Base-by-base conservation (phyloP, 1,284 basidiomycete species). In the Cutaneotrichosporon cutaneum region DNA sequence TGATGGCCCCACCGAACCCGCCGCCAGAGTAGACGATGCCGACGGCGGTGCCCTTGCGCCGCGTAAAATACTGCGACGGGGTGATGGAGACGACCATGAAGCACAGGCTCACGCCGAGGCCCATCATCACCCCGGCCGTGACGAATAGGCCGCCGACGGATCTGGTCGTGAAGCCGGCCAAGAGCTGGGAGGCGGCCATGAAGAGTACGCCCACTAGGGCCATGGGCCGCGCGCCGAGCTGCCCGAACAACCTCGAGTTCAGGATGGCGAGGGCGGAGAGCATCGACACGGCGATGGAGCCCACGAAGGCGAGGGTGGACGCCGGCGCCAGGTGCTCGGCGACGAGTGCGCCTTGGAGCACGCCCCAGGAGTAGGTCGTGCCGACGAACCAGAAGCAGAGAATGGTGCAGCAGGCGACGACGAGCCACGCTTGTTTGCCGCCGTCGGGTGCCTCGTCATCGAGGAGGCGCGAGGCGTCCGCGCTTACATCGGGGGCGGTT, bases 11-110 rank as follows among this genome's bases (percentile, higher is more conserved):
- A 14, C 77, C 77, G 21, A 78, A 45, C 0, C 77, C 77, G 4
- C 68, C 71, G 7, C 69, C 73, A 3, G 70, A 69, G 56, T 73
- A 77, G 10, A 79, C 72, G 54, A 79, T 68, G 4, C 77, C 77
- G 22, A 68, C 68, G 0, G 76, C 77, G 2, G 78, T 60, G 0
- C 73, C 77, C 10, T 74, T 54, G 54, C 69, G 67, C 3, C 62
- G 64, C 39, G 68, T 62, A 57, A 79, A 79, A 66, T 77, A 79
- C 47, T 71, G 67, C 13, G 61, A 58, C 0, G 72, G 72, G 8
- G 68, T 33, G 33, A 65, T 59, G 27, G 26, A 36, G 26, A 47
- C 36, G 45, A 62, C 68, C 62, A 70, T 69, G 64, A 70, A 72
- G 32, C 68, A 65, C 26, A 68, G 52, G n/a, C 64, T 60, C 39